A percentile compares a stretch with the other conserved stretches of the same genome.
phyloP scores from a whole-genome alignment of 108 stramenopile species.

The Pseudonitzschia multistriata region DNA sequence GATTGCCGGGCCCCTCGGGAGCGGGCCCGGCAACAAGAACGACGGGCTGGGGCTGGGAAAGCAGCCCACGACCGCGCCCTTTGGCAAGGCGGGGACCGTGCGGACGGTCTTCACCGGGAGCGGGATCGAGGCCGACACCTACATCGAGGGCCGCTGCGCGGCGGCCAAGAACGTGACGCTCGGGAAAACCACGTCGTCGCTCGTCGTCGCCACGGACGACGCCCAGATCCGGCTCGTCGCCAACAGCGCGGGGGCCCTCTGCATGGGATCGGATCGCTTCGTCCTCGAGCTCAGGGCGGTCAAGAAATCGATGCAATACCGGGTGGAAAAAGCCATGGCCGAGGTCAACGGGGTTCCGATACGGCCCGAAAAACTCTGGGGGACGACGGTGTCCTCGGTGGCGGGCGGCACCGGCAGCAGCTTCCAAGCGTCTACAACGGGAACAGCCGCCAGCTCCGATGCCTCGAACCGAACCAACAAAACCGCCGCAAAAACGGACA shows the following conservation, averaged over 20 bases:
- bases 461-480: not conserved
- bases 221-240: slow-evolving; percentile 75
- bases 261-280: slow-evolving; percentile 71
- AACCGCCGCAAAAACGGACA: not conserved
- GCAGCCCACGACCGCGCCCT: not conserved
- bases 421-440: not conserved
- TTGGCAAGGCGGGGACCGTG: slow-evolving; percentile 25
- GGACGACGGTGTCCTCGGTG: slow-evolving; percentile 4
- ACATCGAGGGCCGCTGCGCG: slow-evolving; percentile 71
- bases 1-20: slow-evolving; percentile 38
- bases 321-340: slow-evolving; percentile 75
- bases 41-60: slow-evolving; percentile 1
- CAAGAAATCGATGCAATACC: slow-evolving; percentile 62
- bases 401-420: not conserved
- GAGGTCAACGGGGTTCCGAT: slow-evolving; percentile 62
- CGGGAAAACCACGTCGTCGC: slow-evolving; percentile 57
- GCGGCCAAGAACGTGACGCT: slow-evolving; percentile 72
- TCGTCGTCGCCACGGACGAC: slow-evolving; percentile 82
- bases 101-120: slow-evolving; percentile 68
- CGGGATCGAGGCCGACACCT: slow-evolving; percentile 72
- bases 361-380: slow-evolving; percentile 59
- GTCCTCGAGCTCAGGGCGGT: slow-evolving; percentile 80
- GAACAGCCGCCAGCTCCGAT: not conserved
- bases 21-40: slow-evolving; percentile 5
- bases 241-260: slow-evolving; percentile 65